Evolutionary conservation across 257 asterid genomes (phyloP).

Genomic region (Paraleonurus japonicus): DNA sequence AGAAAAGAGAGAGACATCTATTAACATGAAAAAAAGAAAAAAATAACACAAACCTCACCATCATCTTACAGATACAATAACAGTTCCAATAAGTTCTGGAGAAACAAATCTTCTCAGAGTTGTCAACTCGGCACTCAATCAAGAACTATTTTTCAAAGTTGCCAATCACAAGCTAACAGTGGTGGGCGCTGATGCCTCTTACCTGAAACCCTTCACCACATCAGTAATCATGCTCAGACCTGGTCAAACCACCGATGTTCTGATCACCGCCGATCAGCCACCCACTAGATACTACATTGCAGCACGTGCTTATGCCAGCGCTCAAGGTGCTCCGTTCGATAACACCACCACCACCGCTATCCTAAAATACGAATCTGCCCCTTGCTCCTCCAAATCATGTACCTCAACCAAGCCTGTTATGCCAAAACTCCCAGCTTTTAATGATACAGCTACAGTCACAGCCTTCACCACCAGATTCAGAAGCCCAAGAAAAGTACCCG

Average conservation of each 20-base stretch:
- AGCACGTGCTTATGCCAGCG: slow-evolving; percentile 88
- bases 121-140: slow-evolving; percentile 76
- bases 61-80: slow-evolving; percentile 49
- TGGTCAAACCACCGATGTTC: slow-evolving; percentile 90
- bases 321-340: slow-evolving; percentile 80
- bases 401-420: slow-evolving; percentile 40
- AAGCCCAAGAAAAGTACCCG: slow-evolving; percentile 51
- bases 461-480: slow-evolving; percentile 67
- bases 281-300: slow-evolving; percentile 79
- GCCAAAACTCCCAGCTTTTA: slow-evolving; percentile 68
- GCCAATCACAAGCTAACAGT: slow-evolving; percentile 85
- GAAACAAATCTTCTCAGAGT: slow-evolving; percentile 76
- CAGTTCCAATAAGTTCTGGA: slow-evolving; percentile 54
- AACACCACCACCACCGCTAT: slow-evolving; percentile 94
- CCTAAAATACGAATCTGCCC: slow-evolving; percentile 57
- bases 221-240: slow-evolving; percentile 89
- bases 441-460: slow-evolving; percentile 75
- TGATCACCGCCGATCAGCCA: slow-evolving; percentile 66
- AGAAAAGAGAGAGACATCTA: too few species aligned
- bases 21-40: too few species aligned
- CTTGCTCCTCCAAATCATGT: slow-evolving; percentile 49
- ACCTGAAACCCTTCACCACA: slow-evolving; percentile 81
- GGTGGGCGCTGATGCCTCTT: slow-evolving; percentile 89
- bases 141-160: slow-evolving; percentile 78
- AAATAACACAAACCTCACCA: slow-evolving; percentile 8